Evolutionary conservation across 345 rosid genomes (phyloP), one percentile per base, ranked within the genome.

Genomic region (Aurinia saxatilis): DNA sequence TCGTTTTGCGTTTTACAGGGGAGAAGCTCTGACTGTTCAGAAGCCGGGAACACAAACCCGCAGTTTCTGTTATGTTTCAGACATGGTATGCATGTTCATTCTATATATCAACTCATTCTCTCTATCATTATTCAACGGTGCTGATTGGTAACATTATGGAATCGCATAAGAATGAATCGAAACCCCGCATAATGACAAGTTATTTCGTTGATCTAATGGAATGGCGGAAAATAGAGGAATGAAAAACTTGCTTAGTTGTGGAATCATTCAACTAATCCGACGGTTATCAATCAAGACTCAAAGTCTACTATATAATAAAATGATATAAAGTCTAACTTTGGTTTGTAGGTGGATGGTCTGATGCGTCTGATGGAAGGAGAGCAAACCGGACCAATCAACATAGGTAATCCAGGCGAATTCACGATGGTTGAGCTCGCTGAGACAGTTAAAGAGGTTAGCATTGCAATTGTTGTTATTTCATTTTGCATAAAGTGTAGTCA

Each of bases 61-160:
- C n/a, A 92, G 96, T 65, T 92, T 89, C 80, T 92, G 98, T 70
- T 92, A 80, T 63, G 98, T 89, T 30, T 87, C 98, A 6, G 98
- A 92, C 66, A 83, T 92, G 98, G 98, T 91, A 83, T 23, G 67
- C 45, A 42, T 44, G 9, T 27, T 9, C 30, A 59, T 17, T 21
- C 14, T 38, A 19, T 47, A 25, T 25, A 66, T 8, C 8, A 52
- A 42, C 29, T 40, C 38, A 10, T 57, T 17, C 27, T 31, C 18
- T 12, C 31, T 5, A 2, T 6, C 30, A 27, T 27, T 2, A 0
- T 21, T 21, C 25, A 21, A 21, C 2, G 25, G 25, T 21, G 2
- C 5, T 27, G 30, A 27, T 27, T 27, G 6, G 30, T 27, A 27
- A 27, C 30, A 27, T 1, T 5, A 27, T 2, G 6, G 30, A 27